Conservation (phyloP, 345 rosid genomes). For the Rhodomyrtus tomentosa region DNA sequence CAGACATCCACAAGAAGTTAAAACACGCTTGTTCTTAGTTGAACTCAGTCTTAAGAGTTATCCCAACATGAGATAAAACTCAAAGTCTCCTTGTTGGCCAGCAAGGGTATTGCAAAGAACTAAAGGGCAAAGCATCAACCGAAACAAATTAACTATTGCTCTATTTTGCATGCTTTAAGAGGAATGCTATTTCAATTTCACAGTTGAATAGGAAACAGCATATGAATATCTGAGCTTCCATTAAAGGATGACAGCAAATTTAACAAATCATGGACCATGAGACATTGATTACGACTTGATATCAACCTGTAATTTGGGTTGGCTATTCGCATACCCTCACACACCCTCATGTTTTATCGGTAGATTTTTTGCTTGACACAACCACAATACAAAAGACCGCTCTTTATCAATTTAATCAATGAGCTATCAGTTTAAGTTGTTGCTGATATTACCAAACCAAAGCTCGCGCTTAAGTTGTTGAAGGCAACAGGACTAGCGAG, state of each 20-base stretch:
- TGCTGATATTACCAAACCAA: background rate
- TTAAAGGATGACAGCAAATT: background rate
- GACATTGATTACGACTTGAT: background rate
- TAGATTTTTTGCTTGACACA: background rate
- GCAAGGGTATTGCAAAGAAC: background rate
- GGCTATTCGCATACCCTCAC: background rate
- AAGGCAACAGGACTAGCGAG: background rate
- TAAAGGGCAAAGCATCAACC: background rate
- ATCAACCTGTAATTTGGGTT: background rate
- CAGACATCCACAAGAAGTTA: background rate
- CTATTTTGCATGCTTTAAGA: background rate
- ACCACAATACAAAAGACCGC: background rate
- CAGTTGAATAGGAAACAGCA: background rate
- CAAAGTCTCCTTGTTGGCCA: background rate
- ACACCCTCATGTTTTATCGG: background rate
- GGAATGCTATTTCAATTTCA: background rate
- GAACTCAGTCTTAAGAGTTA: background rate
- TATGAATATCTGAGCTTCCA: background rate
- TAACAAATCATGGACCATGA: background rate
- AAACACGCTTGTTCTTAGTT: background rate
- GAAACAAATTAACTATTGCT: background rate
- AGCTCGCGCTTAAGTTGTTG: background rate
- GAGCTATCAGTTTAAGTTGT: background rate
- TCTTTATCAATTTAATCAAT: background rate
- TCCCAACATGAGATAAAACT: background rate